Evolutionary conservation across 1,284 basidiomycete species (phyloP).

Genomic region (Tremellales sp.): DNA sequence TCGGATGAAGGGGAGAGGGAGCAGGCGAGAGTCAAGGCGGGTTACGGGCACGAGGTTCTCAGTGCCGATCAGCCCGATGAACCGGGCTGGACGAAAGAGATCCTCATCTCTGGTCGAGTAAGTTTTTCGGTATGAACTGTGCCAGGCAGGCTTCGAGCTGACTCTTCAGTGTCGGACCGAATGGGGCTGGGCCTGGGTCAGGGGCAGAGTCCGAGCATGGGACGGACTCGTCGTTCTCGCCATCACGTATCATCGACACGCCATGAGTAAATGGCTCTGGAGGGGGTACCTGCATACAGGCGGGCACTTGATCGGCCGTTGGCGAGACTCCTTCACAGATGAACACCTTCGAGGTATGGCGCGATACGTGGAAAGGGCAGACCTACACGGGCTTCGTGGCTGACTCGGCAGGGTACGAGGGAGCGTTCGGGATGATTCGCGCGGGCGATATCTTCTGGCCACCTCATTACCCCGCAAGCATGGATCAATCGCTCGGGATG

Average conservation of each 20-base stretch:
- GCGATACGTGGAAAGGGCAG: too few relatives aligned
- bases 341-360: conserved; percentile 30
- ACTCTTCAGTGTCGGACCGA: conserved; percentile 16
- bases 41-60: conserved; percentile 38
- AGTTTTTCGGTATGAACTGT: conserved; percentile 7
- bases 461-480: conserved; percentile 26
- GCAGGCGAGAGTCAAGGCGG: conserved; percentile 23
- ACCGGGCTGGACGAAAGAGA: conserved; percentile 48
- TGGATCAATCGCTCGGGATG: conserved; percentile 30
- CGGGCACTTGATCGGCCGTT: conserved; percentile 41
- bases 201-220: conserved; percentile 46
- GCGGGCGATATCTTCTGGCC: conserved; percentile 39
- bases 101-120: conserved; percentile 40
- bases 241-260: conserved; percentile 26
- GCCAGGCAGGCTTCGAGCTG: background rate
- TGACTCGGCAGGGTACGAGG: conserved; percentile 34
- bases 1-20: conserved; percentile 20
- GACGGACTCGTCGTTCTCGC: conserved; percentile 42
- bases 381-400: background rate
- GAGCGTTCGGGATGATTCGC: conserved; percentile 36
- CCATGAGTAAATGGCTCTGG: conserved; percentile 44
- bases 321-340: conserved; percentile 46
- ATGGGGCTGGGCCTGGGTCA: conserved; percentile 37
- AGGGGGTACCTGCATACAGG: conserved; percentile 46
- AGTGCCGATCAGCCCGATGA: conserved; percentile 30